phyloP scores from a whole-genome alignment of 495 filamentous ascomycete species.

The Articulospora tetracladia region DNA sequence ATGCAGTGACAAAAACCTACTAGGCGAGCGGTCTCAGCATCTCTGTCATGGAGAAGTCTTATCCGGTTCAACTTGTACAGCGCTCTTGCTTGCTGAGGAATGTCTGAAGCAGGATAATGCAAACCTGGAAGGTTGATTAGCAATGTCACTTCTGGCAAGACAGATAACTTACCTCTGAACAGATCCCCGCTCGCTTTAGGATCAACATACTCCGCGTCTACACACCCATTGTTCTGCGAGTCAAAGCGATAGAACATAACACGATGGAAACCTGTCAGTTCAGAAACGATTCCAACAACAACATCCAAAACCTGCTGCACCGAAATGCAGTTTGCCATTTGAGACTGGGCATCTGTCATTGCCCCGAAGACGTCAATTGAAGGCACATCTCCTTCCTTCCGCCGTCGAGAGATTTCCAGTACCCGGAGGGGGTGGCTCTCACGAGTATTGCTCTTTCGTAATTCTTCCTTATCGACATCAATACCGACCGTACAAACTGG shows the following conservation, averaged over 20 bases:
- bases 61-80: slow-evolving; percentile 80
- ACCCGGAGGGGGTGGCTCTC: slow-evolving; percentile 80
- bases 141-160: not conserved
- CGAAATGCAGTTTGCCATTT: slow-evolving; percentile 62
- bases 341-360: slow-evolving; percentile 80
- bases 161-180: slow-evolving; percentile 29
- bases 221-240: slow-evolving; percentile 72
- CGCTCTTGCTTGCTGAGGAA: slow-evolving; percentile 79
- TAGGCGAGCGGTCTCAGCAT: slow-evolving; percentile 71
- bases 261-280: slow-evolving; percentile 87
- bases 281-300: slow-evolving; percentile 72
- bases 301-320: slow-evolving; percentile 67
- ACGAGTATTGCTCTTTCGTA: slow-evolving; percentile 56
- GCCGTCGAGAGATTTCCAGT: slow-evolving; percentile 67
- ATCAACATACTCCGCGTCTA: slow-evolving; percentile 85
- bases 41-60: slow-evolving; percentile 71
- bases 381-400: slow-evolving; percentile 69
- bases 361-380: slow-evolving; percentile 93
- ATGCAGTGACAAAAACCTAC: not conserved
- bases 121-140: slow-evolving; percentile 59
- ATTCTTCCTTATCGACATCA: slow-evolving; percentile 56
- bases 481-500: slow-evolving; percentile 30
- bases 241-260: slow-evolving; percentile 96
- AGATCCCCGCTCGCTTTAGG: slow-evolving; percentile 72
- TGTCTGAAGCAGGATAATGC: slow-evolving; percentile 88